phyloP scores from a whole-genome alignment of 768 basidiomycete genomes.

The Thelephora ganbajun region DNA sequence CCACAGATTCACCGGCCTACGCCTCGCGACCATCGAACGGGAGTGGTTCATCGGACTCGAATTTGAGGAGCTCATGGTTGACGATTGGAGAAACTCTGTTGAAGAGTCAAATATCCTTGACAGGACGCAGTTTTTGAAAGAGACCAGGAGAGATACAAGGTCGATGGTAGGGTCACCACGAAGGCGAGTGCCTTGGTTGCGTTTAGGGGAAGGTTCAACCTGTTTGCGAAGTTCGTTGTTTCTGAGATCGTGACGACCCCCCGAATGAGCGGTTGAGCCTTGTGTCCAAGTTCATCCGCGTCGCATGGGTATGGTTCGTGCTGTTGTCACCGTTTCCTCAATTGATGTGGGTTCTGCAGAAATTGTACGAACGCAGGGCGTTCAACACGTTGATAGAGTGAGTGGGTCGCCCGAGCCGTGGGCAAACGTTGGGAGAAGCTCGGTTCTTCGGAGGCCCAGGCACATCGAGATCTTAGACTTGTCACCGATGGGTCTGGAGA shows the following conservation, averaged over 20 bases:
- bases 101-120: conserved; percentile 67
- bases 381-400: too few relatives aligned
- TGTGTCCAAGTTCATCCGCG: too few relatives aligned
- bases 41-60: conserved; percentile 75
- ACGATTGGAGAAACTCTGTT: too few relatives aligned
- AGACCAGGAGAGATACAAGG: conserved; percentile 56
- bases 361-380: too few relatives aligned
- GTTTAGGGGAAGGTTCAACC: too few relatives aligned
- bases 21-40: conserved; percentile 80
- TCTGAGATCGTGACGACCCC: conserved; percentile 73
- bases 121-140: conserved; percentile 75
- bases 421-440: too few relatives aligned
- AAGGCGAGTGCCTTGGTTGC: too few relatives aligned
- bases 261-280: too few relatives aligned
- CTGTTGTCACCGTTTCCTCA: conserved; percentile 1
- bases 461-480: conserved; percentile 56
- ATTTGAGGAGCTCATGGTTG: too few relatives aligned
- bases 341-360: too few relatives aligned
- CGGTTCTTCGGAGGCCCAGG: conserved; percentile 55
- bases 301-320: conserved; percentile 58
- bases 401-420: too few relatives aligned
- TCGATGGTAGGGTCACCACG: conserved; percentile 37
- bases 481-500: conserved; percentile 53
- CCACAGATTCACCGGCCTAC: too few relatives aligned
- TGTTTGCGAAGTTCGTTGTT: conserved; percentile 67